Percentiles rank a stretch among this genome's conserved stretches.
phyloP scores from a whole-genome alignment of 495 filamentous ascomycete genomes.

The Rhypophila decipiens region DNA sequence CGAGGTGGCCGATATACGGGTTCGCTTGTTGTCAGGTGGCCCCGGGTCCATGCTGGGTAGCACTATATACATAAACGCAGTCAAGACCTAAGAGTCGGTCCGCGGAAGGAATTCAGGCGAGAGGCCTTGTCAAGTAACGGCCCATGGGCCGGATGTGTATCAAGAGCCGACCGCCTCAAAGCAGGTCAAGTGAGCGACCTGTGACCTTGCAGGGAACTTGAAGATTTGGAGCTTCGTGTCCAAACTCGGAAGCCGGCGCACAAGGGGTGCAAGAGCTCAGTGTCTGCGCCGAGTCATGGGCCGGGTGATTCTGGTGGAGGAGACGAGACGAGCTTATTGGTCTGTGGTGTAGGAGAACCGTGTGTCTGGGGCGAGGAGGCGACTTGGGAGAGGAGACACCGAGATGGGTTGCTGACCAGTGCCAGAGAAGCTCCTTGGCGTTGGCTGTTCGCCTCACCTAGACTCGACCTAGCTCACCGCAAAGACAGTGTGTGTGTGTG shows the following conservation, averaged over 20 bases:
- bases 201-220: constrained; percentile 6
- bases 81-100: constrained; percentile 30
- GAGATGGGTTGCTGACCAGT: constrained; percentile 1
- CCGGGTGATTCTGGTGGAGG: constrained; percentile 2
- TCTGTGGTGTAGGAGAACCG: neutral
- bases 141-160: constrained; percentile 13
- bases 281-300: constrained; percentile 4
- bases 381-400: constrained; percentile 1
- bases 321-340: constrained; percentile 13
- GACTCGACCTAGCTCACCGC: neutral
- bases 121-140: constrained; percentile 15
- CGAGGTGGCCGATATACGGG: constrained; percentile 37
- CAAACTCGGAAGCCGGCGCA: constrained; percentile 1
- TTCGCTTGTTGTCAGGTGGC: constrained; percentile 42
- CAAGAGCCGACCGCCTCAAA: constrained; percentile 8
- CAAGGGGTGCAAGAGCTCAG: constrained; percentile 6
- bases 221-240: constrained; percentile 1
- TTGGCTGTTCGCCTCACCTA: constrained; percentile 13
- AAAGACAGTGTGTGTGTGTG: too few relatives aligned
- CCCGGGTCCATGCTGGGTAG: constrained; percentile 47
- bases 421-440: constrained; percentile 6
- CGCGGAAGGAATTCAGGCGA: constrained; percentile 19
- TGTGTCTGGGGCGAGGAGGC: constrained; percentile 5
- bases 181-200: neutral
- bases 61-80: constrained; percentile 33